Conservation (phyloP, 345 rosid genomes). For the Ceriops decandra region DNA sequence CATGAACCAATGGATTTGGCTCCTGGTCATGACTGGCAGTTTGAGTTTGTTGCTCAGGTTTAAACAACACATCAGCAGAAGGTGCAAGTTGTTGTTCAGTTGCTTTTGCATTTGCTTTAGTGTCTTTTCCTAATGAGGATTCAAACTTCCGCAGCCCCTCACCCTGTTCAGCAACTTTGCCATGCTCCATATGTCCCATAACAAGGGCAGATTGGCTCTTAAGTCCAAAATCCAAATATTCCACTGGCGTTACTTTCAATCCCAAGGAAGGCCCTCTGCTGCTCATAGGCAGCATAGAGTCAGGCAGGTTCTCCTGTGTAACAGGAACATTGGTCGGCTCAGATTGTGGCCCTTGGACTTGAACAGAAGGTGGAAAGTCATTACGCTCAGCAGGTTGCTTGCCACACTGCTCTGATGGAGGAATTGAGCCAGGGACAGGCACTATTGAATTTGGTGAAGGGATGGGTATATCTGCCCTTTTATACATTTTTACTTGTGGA, state of each 20-base stretch:
- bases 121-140: slow-evolving; percentile 23
- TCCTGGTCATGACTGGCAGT: slow-evolving; percentile 26
- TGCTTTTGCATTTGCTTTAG: slow-evolving; percentile 20
- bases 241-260: slow-evolving; percentile 12
- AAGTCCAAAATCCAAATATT: slow-evolving; percentile 28
- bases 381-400: slow-evolving; percentile 33
- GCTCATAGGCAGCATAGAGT: slow-evolving; percentile 24
- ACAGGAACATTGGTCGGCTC: slow-evolving; percentile 17
- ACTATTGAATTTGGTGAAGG: slow-evolving; percentile 30
- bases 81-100: slow-evolving; percentile 25
- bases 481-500: slow-evolving; percentile 51
- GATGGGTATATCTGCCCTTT: slow-evolving; percentile 38
- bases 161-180: slow-evolving; percentile 22
- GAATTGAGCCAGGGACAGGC: slow-evolving; percentile 13
- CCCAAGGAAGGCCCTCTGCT: slow-evolving; percentile 25
- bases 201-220: slow-evolving; percentile 22
- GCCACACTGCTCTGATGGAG: slow-evolving; percentile 21
- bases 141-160: slow-evolving; percentile 26
- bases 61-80: slow-evolving; percentile 25
- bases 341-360: slow-evolving; percentile 19
- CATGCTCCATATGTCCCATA: slow-evolving; percentile 20
- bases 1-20: slow-evolving; percentile 17
- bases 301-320: slow-evolving; percentile 26
- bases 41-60: slow-evolving; percentile 27
- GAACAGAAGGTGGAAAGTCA: slow-evolving; percentile 19